Evolutionary conservation across 495 filamentous ascomycete species (phyloP).

Genomic region (Podospora tetraspora): DNA sequence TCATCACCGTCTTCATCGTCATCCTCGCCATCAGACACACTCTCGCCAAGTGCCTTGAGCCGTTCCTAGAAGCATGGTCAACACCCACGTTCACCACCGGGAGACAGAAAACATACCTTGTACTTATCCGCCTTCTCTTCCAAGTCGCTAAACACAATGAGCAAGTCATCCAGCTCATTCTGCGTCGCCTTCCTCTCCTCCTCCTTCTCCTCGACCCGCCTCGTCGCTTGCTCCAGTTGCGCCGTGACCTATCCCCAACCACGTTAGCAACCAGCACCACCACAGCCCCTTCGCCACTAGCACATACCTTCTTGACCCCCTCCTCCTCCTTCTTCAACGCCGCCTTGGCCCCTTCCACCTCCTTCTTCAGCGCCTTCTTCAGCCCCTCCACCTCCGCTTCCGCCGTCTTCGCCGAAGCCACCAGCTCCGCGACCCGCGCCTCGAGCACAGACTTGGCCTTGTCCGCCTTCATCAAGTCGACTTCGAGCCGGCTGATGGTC

Average conservation of each 20-base stretch:
- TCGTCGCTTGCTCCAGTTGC: constrained; percentile 13
- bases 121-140: constrained; percentile 77
- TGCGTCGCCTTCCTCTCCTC: constrained; percentile 60
- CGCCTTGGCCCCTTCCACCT: constrained; percentile 10
- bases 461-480: constrained; percentile 55
- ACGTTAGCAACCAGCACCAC: background rate
- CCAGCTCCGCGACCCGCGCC: constrained; percentile 16
- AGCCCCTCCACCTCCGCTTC: constrained; percentile 9
- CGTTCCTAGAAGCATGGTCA: constrained; percentile 52
- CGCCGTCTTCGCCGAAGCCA: constrained; percentile 3
- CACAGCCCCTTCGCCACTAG: background rate
- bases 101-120: constrained; percentile 54
- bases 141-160: constrained; percentile 85
- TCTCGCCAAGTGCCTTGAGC: constrained; percentile 65
- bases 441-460: constrained; percentile 43
- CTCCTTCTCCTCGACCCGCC: constrained; percentile 48
- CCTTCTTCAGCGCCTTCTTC: constrained; percentile 10
- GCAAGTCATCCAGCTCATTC: constrained; percentile 71
- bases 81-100: constrained; percentile 23
- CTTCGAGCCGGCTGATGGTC: constrained; percentile 53
- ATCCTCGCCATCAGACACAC: constrained; percentile 74
- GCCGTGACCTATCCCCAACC: constrained; percentile 26
- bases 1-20: constrained; percentile 62
- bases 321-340: constrained; percentile 13
- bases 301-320: background rate